These are phyloP conservation scores for Pleurotus tuoliensis DNA, from an alignment of 768 basidiomycete genomes.

Conservation along the genomic window DNA sequence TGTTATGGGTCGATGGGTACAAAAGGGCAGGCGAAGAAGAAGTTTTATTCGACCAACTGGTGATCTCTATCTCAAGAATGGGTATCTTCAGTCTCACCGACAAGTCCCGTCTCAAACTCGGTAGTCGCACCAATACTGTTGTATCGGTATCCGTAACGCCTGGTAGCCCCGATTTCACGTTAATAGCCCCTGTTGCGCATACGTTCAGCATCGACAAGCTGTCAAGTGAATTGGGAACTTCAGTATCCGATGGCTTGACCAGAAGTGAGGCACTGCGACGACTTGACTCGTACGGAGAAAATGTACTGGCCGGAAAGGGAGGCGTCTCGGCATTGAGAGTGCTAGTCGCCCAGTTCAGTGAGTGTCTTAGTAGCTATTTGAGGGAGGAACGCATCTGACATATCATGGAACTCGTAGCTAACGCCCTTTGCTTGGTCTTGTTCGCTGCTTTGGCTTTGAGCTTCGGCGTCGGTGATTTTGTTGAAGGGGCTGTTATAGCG, in stretches of 20 bases:
- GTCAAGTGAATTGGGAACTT: conserved; percentile 26
- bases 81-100: background rate
- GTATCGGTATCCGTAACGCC: conserved; percentile 30
- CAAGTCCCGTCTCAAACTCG: background rate
- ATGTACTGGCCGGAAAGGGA: conserved; percentile 28
- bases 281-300: conserved; percentile 28
- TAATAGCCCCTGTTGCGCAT: conserved; percentile 26
- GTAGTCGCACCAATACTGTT: conserved; percentile 18
- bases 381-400: background rate
- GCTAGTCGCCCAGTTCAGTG: conserved; percentile 32
- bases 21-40: too few relatives aligned
- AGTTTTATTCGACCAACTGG: too few relatives aligned
- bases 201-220: conserved; percentile 24
- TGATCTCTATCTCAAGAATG: background rate
- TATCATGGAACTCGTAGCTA: conserved; percentile 22
- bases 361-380: conserved; percentile 1
- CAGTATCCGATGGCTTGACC: conserved; percentile 27
- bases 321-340: conserved; percentile 31
- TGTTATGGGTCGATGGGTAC: too few relatives aligned
- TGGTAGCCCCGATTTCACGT: conserved; percentile 25
- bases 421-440: conserved; percentile 35
- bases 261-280: conserved; percentile 30
- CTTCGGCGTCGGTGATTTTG: conserved; percentile 51
- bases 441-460: conserved; percentile 44
- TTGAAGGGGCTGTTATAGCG: conserved; percentile 49